A percentile compares a stretch with the other conserved stretches of the same genome.
These are phyloP conservation scores for Aspergillus campestris DNA, from an alignment of 495 filamentous ascomycete species.

Conservation along the genomic window DNA sequence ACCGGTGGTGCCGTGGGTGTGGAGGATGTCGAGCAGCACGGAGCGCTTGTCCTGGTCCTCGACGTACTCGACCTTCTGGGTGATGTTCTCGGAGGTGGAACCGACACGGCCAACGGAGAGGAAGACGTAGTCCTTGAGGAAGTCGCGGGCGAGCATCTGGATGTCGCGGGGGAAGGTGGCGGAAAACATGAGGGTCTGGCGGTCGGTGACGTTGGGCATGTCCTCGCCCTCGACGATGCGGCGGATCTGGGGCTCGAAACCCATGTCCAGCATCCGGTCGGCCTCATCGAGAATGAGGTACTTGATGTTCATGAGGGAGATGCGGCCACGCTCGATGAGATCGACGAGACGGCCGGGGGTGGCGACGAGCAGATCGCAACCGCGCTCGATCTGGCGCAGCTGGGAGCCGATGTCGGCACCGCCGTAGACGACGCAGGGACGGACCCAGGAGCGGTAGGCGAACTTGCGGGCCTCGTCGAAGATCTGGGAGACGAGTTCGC, in stretches of 20 bases:
- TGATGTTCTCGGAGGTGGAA: conserved; percentile 99
- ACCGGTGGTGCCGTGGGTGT: conserved; percentile 77
- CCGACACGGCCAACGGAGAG: conserved; percentile 97
- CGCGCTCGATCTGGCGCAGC: conserved; percentile 93
- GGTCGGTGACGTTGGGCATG: conserved; percentile 76
- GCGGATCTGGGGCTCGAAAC: conserved; percentile 99
- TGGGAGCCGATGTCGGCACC: conserved; percentile 97
- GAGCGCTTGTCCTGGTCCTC: conserved; percentile 97
- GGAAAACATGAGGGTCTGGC: conserved; percentile 99
- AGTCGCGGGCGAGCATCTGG: conserved; percentile 96
- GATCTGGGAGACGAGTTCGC: conserved; percentile 97
- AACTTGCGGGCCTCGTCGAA: conserved; percentile 98
- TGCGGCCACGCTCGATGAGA: conserved; percentile 95
- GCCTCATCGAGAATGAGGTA: conserved; percentile 98
- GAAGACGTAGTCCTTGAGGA: conserved; percentile 98
- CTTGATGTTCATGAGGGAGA: conserved; percentile 94
- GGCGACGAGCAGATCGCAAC: conserved; percentile 93
- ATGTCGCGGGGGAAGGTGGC: conserved; percentile 98
- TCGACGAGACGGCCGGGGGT: conserved; percentile 96
- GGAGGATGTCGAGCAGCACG: conserved; percentile 91
- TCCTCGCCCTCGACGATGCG: conserved; percentile 97
- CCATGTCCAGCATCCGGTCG: conserved; percentile 99
- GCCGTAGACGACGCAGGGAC: conserved; percentile 96
- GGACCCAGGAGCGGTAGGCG: conserved; percentile 96
- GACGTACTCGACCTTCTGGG: conserved; percentile 96